Percentiles rank a stretch among this genome's conserved stretches.
These are phyloP conservation scores for Mortierella sp. DNA, from an alignment of 371 early-diverging fungal genomes.

Conservation along the genomic window DNA sequence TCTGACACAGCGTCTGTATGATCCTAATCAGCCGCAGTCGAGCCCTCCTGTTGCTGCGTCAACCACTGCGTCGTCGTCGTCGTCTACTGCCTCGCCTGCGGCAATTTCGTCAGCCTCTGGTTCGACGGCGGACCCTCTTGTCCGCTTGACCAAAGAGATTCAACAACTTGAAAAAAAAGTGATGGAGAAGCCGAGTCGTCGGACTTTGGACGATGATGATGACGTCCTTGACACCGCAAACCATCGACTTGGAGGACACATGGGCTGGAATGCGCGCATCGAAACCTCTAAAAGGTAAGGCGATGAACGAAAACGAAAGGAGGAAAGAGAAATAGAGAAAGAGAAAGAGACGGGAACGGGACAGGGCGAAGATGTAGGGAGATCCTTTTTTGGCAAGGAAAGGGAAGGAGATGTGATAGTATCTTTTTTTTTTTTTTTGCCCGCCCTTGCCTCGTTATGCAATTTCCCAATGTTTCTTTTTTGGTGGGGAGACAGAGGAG, in stretches of 20 bases:
- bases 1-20: constrained; percentile 15
- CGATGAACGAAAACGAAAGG: neutral
- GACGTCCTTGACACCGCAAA: constrained; percentile 16
- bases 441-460: no score
- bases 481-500: neutral
- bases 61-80: neutral
- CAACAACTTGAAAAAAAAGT: constrained; percentile 48
- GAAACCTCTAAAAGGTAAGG: constrained; percentile 51
- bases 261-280: constrained; percentile 40
- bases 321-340: neutral
- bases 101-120: constrained; percentile 4
- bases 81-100: constrained; percentile 9
- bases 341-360: neutral
- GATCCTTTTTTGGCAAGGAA: no score
- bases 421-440: no score
- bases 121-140: constrained; percentile 23
- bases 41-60: neutral
- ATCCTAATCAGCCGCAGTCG: constrained; percentile 39
- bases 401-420: no score
- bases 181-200: constrained; percentile 43
- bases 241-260: constrained; percentile 24
- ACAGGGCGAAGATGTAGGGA: neutral
- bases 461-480: no score
- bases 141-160: constrained; percentile 47
- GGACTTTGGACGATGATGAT: constrained; percentile 44